Base-by-base conservation (phyloP, 176 grass and related monocot species). In the Musa schizocarpa region DNA sequence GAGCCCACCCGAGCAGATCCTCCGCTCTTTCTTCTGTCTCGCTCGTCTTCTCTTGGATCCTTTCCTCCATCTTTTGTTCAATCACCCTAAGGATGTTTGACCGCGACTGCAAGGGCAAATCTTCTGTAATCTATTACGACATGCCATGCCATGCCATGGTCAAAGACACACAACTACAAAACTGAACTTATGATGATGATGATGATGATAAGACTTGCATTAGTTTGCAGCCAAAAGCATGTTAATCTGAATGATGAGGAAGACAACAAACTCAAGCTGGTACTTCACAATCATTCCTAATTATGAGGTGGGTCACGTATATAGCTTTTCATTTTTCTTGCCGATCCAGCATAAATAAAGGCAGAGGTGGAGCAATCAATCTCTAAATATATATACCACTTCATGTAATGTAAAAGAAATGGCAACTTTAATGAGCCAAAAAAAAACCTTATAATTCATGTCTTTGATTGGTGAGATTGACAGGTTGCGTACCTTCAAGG, bases 41-140 rank as follows among this genome's bases (percentile, higher is more conserved):
- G 3, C 25, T 2, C 12, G 20, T 50, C 14, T 16, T 83, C 72
- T 79, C 82, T 68, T 75, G 11, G 20, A 86, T 51, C 63, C 95
- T 83, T 12, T 89, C 86, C 8, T 99, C 84, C 95, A 99, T 99
- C 69, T 89, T 92, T 74, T 67, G 84, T 78, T 99, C 95, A 57
- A 99, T 99, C 61, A 84, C 88, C 78, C 81, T 83, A 11, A 99
- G 95, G 50, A 99, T 99, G 34, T 78, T 75, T 48, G 88, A 80
- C 73, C 95, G 82, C 1, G 95, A 99, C 95, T 99, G 77, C 24
- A 29, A 29, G 4, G 34, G 34, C 34, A 43, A 43, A 43, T 43
- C 34, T 43, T 43, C 4, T 5, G 34, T 43, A 43, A 43, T 43
- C 34, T 5, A 43, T 43, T 43, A 43, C 34, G 34, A 43, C 4